Evolutionary conservation across 352 stramenopile genomes (phyloP), one percentile per base, ranked within the genome.

Genomic region (Achlya hypogyna): DNA sequence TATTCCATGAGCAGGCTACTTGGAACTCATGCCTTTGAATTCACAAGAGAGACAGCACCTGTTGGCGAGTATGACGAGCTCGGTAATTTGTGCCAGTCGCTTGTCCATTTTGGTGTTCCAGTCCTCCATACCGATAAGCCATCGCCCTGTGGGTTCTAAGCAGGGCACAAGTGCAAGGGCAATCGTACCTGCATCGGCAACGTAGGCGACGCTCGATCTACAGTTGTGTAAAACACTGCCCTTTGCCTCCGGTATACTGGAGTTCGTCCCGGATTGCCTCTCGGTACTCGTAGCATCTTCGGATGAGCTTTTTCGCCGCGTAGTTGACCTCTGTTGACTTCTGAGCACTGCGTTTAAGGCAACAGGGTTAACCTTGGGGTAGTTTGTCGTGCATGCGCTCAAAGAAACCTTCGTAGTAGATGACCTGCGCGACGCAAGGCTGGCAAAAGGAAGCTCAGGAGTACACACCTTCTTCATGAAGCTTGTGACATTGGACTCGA

Each of bases 21-120:
- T n/a, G n/a, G 4, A 65, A n/a, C 47, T 18, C 23, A 49, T 31
- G 29, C 28, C 16, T 16, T 34, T 31, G 45, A 25, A 70, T 16
- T 6, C 16, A 22, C 22, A 40, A 34, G 2, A 27, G 28, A 4
- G 16, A 29, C n/a, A 32, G 6, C 68, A 78, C 65, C 81, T 79
- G 66, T 93, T 93, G 32, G 82, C 75, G 34, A 93, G 68, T 35
- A 91, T 54, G 52, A 93, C 84, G n/a, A 93, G 77, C 67, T 93
- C 84, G 52, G 74, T 91, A 62, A 93, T 89, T 72, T 93, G 84
- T 22, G 64, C 74, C 67, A 90, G 60, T 1, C 84, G 78, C 66
- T 89, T 93, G 53, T 93, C 84, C 84, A 93, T 93, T 63, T 93
- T 93, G 56, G 79, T 85, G 71, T 89, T 93, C 84, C 84, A 93